Evolutionary conservation across 805 yeast species (phyloP), one percentile per base, ranked within the genome.

Genomic region (fission yeast (Schizosaccharomyces pombe)): DNA sequence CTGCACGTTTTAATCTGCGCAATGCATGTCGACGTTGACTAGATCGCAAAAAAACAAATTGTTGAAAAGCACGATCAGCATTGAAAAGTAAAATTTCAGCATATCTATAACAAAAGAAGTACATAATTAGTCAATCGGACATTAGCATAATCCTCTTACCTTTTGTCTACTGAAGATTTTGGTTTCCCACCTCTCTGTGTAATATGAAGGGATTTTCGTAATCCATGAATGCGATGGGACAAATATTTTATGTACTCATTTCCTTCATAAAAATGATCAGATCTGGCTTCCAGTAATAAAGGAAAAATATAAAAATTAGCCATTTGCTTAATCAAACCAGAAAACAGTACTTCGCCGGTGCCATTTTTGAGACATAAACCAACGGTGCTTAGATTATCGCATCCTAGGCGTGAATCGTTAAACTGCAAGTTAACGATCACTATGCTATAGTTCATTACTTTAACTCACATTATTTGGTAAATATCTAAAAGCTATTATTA

Each of bases 21-120:
- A 43, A n/a, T 22, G 49, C 49, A 43, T 43, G 49, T 43, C 26
- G 28, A 22, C 49, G 49, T 9, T 43, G 28, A 43, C 16, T 14
- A 43, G 49, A 26, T 22, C 30, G 12, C 30, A 43, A 43, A 16
- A 16, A 26, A 5, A 24, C 2, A 43, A 16, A 43, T 43, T 43
- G 49, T 5, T 43, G 49, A 16, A 43, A 26, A 22, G 49, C 49
- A n/a, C 49, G 49, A 43, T 43, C 49, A 43, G 49, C 49, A 43
- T 43, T 22, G 1, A 43, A 43, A n/a, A 43, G 30, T 26, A 16
- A 24, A 24, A 43, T 22, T 43, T 43, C 49, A 5, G 28, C 28
- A 19, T 16, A 43, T 8, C 49, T 43, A 16, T 6, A 6, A 5
- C 2, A 22, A 8, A 26, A 16, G 14, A 19, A 24, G 6, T 43